Conservation (phyloP, 345 rosid species). For the Rhizophora apiculata region DNA sequence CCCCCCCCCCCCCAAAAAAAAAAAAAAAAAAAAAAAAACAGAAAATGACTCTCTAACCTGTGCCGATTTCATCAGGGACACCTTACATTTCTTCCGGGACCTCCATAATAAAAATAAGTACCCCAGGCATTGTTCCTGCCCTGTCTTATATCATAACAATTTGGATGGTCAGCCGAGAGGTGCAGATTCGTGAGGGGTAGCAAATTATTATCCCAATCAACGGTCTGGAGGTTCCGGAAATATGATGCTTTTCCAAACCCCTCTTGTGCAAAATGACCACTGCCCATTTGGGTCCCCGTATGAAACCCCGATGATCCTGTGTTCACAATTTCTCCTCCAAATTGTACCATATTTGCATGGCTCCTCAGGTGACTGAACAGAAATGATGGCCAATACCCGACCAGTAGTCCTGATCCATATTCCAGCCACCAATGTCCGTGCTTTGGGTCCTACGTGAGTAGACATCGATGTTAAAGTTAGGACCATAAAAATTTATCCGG, state of each 20-base stretch:
- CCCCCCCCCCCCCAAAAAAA: background rate
- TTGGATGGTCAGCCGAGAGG: conserved; percentile 32
- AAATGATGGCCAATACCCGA: conserved; percentile 33
- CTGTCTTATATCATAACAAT: conserved; percentile 28
- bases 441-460: conserved; percentile 29
- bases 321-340: conserved; percentile 36
- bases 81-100: conserved; percentile 35
- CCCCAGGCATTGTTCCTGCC: conserved; percentile 32
- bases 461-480: too few relatives aligned
- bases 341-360: conserved; percentile 36
- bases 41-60: conserved; percentile 7
- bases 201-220: conserved; percentile 36
- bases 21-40: background rate
- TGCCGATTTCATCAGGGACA: conserved; percentile 18
- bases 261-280: conserved; percentile 33
- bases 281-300: conserved; percentile 34
- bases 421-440: conserved; percentile 39
- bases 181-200: conserved; percentile 28
- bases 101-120: conserved; percentile 34
- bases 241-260: conserved; percentile 35
- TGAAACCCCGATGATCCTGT: conserved; percentile 27
- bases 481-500: too few relatives aligned
- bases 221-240: conserved; percentile 30
- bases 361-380: conserved; percentile 33
- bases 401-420: conserved; percentile 30